A percentile compares a stretch with the other conserved stretches of the same genome.
Conservation (phyloP, 345 rosid species). For the Eucalyptus dawsonii region DNA sequence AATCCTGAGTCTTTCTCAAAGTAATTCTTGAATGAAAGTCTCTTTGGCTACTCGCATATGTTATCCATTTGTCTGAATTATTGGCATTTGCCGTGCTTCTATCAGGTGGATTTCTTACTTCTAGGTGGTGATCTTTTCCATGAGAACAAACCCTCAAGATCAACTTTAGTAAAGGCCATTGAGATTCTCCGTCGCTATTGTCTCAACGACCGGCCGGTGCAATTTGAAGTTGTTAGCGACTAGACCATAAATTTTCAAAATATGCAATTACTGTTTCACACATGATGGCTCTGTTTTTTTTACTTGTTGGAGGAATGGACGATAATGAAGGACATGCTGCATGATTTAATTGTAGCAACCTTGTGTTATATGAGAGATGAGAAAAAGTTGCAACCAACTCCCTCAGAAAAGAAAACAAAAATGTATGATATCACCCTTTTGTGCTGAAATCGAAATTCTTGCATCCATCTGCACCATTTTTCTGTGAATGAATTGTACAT, state of each 20-base stretch:
- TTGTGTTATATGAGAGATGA: background rate
- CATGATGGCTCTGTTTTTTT: background rate
- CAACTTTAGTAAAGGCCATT: conserved; percentile 84
- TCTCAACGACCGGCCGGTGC: conserved; percentile 80
- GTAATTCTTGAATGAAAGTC: background rate
- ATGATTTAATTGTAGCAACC: background rate
- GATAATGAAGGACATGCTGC: background rate
- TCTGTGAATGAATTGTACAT: background rate
- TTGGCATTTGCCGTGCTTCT: background rate
- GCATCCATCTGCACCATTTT: background rate
- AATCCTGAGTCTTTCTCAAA: background rate
- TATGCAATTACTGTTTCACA: conserved; percentile 20
- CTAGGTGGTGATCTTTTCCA: conserved; percentile 98
- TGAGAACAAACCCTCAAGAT: conserved; percentile 96
- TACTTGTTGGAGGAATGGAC: background rate
- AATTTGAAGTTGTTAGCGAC: conserved; percentile 97
- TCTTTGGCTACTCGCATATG: background rate
- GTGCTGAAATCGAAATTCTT: background rate
- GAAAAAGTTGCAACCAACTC: background rate
- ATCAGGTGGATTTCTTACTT: conserved; percentile 81
- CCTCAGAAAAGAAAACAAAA: background rate
- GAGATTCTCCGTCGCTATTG: conserved; percentile 97
- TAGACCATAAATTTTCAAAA: conserved; percentile 86
- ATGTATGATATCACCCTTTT: background rate
- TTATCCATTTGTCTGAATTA: background rate